phyloP scores from a whole-genome alignment of 805 yeast species.

The Tetrapisispora taiwanensis region DNA sequence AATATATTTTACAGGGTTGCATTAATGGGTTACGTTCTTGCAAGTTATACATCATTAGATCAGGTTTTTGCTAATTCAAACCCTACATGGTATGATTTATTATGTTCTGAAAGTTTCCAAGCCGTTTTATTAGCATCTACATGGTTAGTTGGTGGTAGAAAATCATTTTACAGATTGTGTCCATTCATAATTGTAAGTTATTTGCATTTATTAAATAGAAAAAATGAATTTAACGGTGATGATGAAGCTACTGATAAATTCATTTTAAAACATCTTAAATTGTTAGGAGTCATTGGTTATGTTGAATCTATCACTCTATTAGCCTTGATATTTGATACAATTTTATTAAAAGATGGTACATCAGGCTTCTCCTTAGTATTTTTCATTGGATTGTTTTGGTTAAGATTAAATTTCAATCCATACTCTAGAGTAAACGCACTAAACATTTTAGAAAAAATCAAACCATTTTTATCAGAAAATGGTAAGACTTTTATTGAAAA shows the following conservation, averaged over 20 bases:
- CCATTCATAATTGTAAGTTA: constrained; percentile 51
- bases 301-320: constrained; percentile 49
- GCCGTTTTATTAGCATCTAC: constrained; percentile 42
- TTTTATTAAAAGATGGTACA: constrained; percentile 49
- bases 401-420: constrained; percentile 48
- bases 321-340: constrained; percentile 47
- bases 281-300: constrained; percentile 39
- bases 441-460: constrained; percentile 23
- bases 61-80: constrained; percentile 50
- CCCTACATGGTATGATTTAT: constrained; percentile 53
- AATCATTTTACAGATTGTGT: constrained; percentile 52
- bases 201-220: constrained; percentile 40
- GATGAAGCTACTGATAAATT: constrained; percentile 6
- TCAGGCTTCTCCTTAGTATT: constrained; percentile 58
- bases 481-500: constrained; percentile 32
- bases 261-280: constrained; percentile 10
- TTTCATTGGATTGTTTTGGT: constrained; percentile 56
- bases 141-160: constrained; percentile 60
- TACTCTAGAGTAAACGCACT: constrained; percentile 31
- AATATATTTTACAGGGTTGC: constrained; percentile 45
- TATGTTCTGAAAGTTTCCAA: constrained; percentile 73
- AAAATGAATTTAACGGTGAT: constrained; percentile 11
- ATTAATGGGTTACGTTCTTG: constrained; percentile 43
- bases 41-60: constrained; percentile 43
- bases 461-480: constrained; percentile 28